Conservation (phyloP, 2,329 filamentous ascomycete species). For the Talaromyces rugulosus region DNA sequence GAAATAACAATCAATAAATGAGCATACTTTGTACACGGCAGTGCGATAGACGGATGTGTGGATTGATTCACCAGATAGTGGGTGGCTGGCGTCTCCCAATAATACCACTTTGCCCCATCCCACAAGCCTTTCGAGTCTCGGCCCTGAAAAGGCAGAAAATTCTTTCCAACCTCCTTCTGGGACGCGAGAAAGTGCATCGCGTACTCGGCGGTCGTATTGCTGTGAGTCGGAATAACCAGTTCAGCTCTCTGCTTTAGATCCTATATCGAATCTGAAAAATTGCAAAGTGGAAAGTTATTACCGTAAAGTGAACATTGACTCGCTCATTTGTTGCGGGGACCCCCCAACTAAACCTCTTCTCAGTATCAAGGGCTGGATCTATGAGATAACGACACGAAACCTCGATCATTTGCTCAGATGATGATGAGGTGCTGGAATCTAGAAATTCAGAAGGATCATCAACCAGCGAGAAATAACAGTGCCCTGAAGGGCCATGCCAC, state of each 20-base stretch:
- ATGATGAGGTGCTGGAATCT: background rate
- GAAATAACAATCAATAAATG: too few species aligned
- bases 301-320: conserved; percentile 15
- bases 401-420: background rate
- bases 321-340: conserved; percentile 18
- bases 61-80: background rate
- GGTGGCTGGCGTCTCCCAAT: conserved; percentile 2
- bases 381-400: conserved; percentile 3
- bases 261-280: background rate
- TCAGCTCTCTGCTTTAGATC: background rate
- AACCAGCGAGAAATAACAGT: conserved; percentile 4
- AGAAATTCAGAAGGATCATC: conserved; percentile 1
- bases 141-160: background rate
- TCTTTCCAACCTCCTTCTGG: conserved; percentile 4
- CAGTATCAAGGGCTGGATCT: conserved; percentile 11
- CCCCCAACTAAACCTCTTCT: conserved; percentile 19
- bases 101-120: conserved; percentile 2
- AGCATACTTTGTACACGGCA: too few species aligned
- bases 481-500: conserved; percentile 4
- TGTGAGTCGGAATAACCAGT: background rate
- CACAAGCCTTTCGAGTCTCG: conserved; percentile 1
- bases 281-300: background rate
- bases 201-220: background rate
- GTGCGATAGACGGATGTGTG: background rate
- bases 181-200: background rate